Evolutionary conservation across 202 grass and related monocot species (phyloP), one percentile per base, ranked within the genome.

Genomic region (Miscanthus sacchariflorus): DNA sequence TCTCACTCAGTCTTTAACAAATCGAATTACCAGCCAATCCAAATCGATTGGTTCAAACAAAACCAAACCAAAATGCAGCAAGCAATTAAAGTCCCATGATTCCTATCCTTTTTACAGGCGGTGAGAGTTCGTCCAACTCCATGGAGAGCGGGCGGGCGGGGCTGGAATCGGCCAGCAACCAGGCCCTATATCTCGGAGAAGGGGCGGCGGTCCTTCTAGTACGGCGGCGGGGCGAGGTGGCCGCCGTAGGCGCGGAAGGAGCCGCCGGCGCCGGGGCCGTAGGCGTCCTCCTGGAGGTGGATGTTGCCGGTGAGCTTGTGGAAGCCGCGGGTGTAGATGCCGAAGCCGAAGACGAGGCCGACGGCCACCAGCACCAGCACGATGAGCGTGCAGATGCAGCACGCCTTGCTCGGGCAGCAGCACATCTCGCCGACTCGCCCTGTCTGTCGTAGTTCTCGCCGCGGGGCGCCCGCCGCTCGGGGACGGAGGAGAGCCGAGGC

Each of bases 261-360:
- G n/a, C 43, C 12, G 12, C 0, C 19, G 68, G 12, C 21, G 17
- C 3, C 70, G 36, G 28, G 28, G 28, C 28, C 28, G 28, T 30
- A 30, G 28, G 28, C 28, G 28, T 30, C 28, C 28, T 13, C 84
- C 61, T 91, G 79, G 35, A 88, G 30, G 86, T 99, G 94, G 86
- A 91, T 74, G 86, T 17, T 72, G 87, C 78, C 23, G 86, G 89
- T 88, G 86, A 99, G 58, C 86, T 95, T 96, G 91, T 95, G 90
- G 90, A 98, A 98, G n/a, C 93, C 92, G 46, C 89, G 82, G 78
- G 92, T 85, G 89, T 96, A 96, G 76, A 98, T 17, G 78, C 96
- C 96, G 79, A 98, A 98, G 74, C 96, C 92, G 77, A 99, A 99
- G 83, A 99, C 91, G 79, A 99, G 5, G 13, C 97, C 97, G 67